Evolutionary conservation across 73 alveolate genomes (phyloP).

Genomic region (Breviolum minutum): DNA sequence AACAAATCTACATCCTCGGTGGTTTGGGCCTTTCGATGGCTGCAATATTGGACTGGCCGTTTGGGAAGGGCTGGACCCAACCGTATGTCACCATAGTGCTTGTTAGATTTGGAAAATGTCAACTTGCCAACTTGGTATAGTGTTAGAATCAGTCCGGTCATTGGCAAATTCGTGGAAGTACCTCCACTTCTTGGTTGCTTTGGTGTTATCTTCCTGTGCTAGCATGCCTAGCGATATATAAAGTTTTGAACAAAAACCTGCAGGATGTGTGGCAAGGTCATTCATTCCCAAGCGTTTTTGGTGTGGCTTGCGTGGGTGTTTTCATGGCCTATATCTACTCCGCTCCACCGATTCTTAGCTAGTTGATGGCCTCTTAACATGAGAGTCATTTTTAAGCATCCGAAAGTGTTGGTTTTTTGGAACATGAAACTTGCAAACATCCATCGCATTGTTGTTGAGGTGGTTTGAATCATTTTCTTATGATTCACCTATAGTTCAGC

Average conservation of each 20-base stretch:
- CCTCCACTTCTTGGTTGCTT: too few species aligned
- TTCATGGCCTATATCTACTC: conserved; percentile 84
- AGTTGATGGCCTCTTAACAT: too few species aligned
- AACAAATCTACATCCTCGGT: conserved; percentile 58
- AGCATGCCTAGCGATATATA: too few species aligned
- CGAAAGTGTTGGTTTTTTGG: neutral
- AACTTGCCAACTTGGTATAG: neutral
- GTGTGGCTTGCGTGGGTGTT: conserved; percentile 54
- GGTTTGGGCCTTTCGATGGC: conserved; percentile 67
- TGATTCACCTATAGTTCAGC: too few species aligned
- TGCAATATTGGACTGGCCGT: conserved; percentile 2
- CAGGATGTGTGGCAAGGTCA: conserved; percentile 85
- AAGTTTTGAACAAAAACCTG: neutral
- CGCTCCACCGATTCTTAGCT: conserved; percentile 59
- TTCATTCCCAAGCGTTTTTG: conserved; percentile 29
- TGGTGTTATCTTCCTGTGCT: too few species aligned
- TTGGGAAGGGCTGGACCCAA: neutral
- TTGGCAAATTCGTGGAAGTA: too few species aligned
- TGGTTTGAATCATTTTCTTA: too few species aligned
- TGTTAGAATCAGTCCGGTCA: neutral
- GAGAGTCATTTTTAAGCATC: neutral
- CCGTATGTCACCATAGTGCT: too few species aligned
- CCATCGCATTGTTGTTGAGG: too few species aligned
- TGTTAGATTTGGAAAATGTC: neutral
- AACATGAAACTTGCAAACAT: too few species aligned